A percentile compares a stretch with the other conserved stretches of the same genome.
These are phyloP conservation scores for Boletus sp. DNA, from an alignment of 1,284 basidiomycete genomes.

Conservation along the genomic window DNA sequence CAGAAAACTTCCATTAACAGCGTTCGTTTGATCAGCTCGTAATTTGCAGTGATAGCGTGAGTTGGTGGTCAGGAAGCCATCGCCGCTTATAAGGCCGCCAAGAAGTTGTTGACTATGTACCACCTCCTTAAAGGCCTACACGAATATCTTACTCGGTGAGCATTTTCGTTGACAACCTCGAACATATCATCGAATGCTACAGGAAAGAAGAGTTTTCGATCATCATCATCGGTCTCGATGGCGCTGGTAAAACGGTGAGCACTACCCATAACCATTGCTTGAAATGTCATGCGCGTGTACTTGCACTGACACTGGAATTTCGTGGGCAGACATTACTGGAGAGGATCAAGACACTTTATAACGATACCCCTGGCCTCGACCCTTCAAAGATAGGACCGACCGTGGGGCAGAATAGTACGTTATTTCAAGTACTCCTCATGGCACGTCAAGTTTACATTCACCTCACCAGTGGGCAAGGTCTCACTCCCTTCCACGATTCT, in stretches of 20 bases:
- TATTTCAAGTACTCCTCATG: neutral
- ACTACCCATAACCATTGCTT: neutral
- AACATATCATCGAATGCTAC: constrained; percentile 6
- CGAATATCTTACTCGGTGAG: constrained; percentile 81
- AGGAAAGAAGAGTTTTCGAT: constrained; percentile 94
- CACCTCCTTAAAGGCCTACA: constrained; percentile 89
- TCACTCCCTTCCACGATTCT: constrained; percentile 87
- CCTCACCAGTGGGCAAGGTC: constrained; percentile 78
- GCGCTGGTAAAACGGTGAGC: constrained; percentile 86
- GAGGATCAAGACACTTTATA: constrained; percentile 90
- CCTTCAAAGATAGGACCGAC: constrained; percentile 92
- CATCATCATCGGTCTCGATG: constrained; percentile 87
- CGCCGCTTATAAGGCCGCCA: too few species aligned
- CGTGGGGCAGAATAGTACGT: constrained; percentile 90
- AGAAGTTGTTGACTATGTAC: too few species aligned
- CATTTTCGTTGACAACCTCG: constrained; percentile 23
- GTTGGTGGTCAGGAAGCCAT: neutral
- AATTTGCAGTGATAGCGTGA: neutral
- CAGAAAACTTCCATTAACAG: neutral
- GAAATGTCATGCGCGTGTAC: neutral
- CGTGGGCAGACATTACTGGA: constrained; percentile 75
- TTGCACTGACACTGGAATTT: neutral
- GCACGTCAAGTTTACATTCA: neutral
- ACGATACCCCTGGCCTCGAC: constrained; percentile 76
- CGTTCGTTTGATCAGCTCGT: neutral